These are phyloP conservation scores for Waltergamsia citrina DNA, from an alignment of 2,329 filamentous ascomycete species.

Conservation along the genomic window DNA sequence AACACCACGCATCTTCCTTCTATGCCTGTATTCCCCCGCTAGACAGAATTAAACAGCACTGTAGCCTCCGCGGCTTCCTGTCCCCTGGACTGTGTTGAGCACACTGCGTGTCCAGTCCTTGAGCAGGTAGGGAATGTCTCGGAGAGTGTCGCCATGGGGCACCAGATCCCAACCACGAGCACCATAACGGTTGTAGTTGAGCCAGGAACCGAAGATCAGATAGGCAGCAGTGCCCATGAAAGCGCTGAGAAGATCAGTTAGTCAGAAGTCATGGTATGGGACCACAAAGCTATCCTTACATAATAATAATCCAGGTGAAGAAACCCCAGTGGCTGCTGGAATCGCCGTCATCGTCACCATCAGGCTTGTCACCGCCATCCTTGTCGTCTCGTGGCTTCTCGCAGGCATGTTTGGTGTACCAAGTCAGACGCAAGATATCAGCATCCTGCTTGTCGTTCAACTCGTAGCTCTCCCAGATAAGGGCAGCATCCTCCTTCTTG, in stretches of 20 bases:
- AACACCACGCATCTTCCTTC: too few species aligned
- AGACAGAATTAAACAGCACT: slow-evolving; percentile 65
- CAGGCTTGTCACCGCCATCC: slow-evolving; percentile 23
- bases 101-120: slow-evolving; percentile 80
- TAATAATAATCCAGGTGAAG: slow-evolving; percentile 93
- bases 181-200: slow-evolving; percentile 96
- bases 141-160: slow-evolving; percentile 84
- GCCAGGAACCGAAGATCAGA: slow-evolving; percentile 95
- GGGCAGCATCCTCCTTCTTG: slow-evolving; percentile 46
- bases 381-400: slow-evolving; percentile 42
- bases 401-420: slow-evolving; percentile 84
- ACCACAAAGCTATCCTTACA: slow-evolving; percentile 48
- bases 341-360: slow-evolving; percentile 31
- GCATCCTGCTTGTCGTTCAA: slow-evolving; percentile 37
- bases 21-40: too few species aligned
- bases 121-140: slow-evolving; percentile 84
- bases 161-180: slow-evolving; percentile 91
- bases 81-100: slow-evolving; percentile 74
- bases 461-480: slow-evolving; percentile 70
- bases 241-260: slow-evolving; percentile 41
- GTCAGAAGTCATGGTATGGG: too few species aligned
- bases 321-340: slow-evolving; percentile 70
- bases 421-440: slow-evolving; percentile 63
- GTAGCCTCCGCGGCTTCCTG: slow-evolving; percentile 81
- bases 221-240: slow-evolving; percentile 84